Evolutionary conservation across 495 filamentous ascomycete genomes (phyloP).

Genomic region (Saxispiralis lemnorum): DNA sequence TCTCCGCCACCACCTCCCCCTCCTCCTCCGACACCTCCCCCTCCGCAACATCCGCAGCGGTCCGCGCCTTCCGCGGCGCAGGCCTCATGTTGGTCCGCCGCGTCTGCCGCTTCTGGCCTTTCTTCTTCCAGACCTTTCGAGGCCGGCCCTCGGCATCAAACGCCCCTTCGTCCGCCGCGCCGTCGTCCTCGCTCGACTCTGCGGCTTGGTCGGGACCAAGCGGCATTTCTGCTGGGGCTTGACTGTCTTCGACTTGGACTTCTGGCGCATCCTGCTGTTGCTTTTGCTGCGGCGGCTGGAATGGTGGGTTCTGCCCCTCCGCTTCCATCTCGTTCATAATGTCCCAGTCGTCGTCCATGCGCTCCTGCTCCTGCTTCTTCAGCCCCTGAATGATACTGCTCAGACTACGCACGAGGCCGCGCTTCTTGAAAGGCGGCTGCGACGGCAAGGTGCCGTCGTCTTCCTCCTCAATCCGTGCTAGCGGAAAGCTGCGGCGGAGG

Average conservation of each 20-base stretch:
- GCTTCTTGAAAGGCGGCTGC: constrained; percentile 37
- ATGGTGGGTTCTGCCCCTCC: constrained; percentile 22
- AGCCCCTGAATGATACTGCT: constrained; percentile 64
- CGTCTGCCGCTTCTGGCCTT: constrained; percentile 77
- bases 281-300: background rate
- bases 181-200: constrained; percentile 33
- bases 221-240: constrained; percentile 30
- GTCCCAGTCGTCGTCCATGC: constrained; percentile 39
- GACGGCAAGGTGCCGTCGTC: constrained; percentile 4
- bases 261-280: constrained; percentile 12
- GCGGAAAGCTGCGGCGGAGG: constrained; percentile 38
- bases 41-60: constrained; percentile 4
- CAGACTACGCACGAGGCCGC: constrained; percentile 45
- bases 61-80: constrained; percentile 15
- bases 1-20: constrained; percentile 20
- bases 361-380: constrained; percentile 60
- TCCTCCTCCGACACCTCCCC: constrained; percentile 18
- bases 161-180: constrained; percentile 11
- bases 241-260: constrained; percentile 46
- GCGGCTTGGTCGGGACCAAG: constrained; percentile 45
- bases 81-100: constrained; percentile 44
- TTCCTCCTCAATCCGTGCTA: constrained; percentile 33
- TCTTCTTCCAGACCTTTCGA: constrained; percentile 66
- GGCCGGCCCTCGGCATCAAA: constrained; percentile 29
- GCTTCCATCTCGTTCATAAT: constrained; percentile 64